Percentiles rank a stretch among this genome's conserved stretches.
phyloP scores from a whole-genome alignment of 768 basidiomycete genomes.

The Suillus brevipes region DNA sequence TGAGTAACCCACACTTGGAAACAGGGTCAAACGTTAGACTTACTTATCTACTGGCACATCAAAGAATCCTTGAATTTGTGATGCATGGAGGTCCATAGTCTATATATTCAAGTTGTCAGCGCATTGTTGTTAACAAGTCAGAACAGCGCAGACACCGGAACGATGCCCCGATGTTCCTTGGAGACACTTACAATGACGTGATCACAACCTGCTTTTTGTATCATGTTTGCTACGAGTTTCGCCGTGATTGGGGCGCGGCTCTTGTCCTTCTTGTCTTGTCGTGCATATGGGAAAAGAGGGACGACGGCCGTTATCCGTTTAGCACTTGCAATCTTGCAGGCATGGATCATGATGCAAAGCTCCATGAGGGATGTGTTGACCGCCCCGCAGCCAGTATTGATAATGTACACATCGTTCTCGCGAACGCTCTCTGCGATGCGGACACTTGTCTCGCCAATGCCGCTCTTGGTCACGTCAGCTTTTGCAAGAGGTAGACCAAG shows the following conservation, averaged over 20 bases:
- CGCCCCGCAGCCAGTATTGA: conserved; percentile 86
- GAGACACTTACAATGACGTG: conserved; percentile 84
- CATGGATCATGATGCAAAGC: conserved; percentile 98
- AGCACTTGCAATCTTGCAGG: conserved; percentile 99
- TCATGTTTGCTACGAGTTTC: conserved; percentile 97
- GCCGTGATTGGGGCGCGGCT: conserved; percentile 97
- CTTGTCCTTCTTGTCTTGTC: conserved; percentile 99
- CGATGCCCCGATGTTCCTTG: background rate
- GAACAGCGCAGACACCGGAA: background rate
- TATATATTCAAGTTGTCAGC: conserved; percentile 29
- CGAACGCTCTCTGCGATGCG: conserved; percentile 94
- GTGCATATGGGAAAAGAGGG: conserved; percentile 93
- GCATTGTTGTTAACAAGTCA: conserved; percentile 3
- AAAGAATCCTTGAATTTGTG: conserved; percentile 99
- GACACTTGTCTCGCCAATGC: conserved; percentile 89
- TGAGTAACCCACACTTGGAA: conserved; percentile 17
- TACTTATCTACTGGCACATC: conserved; percentile 99
- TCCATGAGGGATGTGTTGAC: conserved; percentile 98
- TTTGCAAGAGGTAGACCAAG: conserved; percentile 88
- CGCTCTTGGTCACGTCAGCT: conserved; percentile 84
- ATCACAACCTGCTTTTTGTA: conserved; percentile 89
- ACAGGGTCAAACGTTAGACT: conserved; percentile 38
- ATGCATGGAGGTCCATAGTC: conserved; percentile 99
- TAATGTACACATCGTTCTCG: conserved; percentile 98
- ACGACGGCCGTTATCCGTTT: conserved; percentile 98